Base-by-base conservation (phyloP, 305 asterid genomes). In the Fraxinus velutina region DNA sequence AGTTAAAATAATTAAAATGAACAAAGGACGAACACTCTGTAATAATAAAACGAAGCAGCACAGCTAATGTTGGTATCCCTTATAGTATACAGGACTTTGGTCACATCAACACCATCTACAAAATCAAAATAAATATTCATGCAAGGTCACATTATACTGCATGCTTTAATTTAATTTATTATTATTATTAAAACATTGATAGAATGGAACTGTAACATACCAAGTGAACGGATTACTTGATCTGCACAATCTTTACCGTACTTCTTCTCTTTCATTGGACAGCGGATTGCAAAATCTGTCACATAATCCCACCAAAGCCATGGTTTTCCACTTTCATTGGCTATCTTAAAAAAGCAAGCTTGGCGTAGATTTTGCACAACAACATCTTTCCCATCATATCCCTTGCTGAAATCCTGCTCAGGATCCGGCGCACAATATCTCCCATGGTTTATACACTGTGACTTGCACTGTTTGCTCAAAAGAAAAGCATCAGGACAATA, bases 281-380 rank as follows among this genome's bases (percentile, higher is more conserved):
- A 96, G 21, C 98, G 93, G 74, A 93, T 90, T 30, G 97, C 86
- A 84, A 96, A 94, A 85, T 96, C 99, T 0, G 97, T 92, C 60
- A 91, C 97, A 79, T 93, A 96, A 86, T 96, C 98, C 99, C 99
- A 96, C 99, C 99, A 96, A 86, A 89, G 93, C 98, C 99, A 96
- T 21, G 99, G 97, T 85, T 88, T 96, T 39, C 97, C 97, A 88
- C 89, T 93, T 81, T 94, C 97, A 80, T 93, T 94, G 21, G 97
- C 97, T 60, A 91, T 92, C 92, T 93, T 96, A 89, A 83, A 93
- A 82, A 96, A 92, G 89, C 99, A 96, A 52, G 97, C 96, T 86
- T 96, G 99, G 72, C 94, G 91, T 71, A 96, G 82, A 85, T 96
- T 96, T 82, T 96, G 98, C 89, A 87, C 86, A 82, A 96, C 99